Evolutionary conservation across 768 basidiomycete species (phyloP).

Genomic region (Exsudoporus frostii): DNA sequence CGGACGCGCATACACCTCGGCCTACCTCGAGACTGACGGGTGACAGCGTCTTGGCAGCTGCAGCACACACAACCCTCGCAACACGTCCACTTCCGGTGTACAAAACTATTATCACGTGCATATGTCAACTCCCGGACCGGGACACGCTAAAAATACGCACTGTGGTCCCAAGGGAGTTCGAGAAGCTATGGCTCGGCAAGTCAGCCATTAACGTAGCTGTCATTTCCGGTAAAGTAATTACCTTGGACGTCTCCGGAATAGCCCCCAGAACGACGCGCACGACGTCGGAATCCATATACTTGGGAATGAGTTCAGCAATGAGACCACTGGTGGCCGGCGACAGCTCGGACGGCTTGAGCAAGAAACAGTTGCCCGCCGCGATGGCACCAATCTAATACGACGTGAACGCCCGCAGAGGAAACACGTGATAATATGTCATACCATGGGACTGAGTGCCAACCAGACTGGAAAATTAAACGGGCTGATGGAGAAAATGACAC

Average conservation of each 20-base stretch:
- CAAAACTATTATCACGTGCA: constrained; percentile 20
- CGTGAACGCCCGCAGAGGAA: not conserved
- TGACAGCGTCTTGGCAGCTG: constrained; percentile 75
- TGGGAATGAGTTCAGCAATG: constrained; percentile 63
- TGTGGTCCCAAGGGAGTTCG: constrained; percentile 66
- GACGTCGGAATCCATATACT: constrained; percentile 70
- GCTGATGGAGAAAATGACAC: constrained; percentile 63
- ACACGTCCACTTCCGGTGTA: constrained; percentile 66
- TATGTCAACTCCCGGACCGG: not conserved
- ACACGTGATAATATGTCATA: constrained; percentile 24
- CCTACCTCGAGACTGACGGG: constrained; percentile 59
- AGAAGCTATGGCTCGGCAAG: constrained; percentile 46
- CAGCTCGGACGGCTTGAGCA: constrained; percentile 77
- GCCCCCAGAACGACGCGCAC: constrained; percentile 69
- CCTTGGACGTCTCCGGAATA: constrained; percentile 59
- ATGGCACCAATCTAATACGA: constrained; percentile 58
- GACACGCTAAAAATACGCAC: constrained; percentile 28
- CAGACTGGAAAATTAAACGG: constrained; percentile 78
- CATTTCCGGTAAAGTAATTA: constrained; percentile 7
- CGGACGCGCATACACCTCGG: not conserved
- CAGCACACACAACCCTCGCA: constrained; percentile 62
- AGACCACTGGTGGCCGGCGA: constrained; percentile 53
- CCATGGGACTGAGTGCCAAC: constrained; percentile 56
- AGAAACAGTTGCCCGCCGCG: constrained; percentile 70
- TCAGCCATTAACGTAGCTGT: not conserved